Evolutionary conservation across 148 eudicot genomes (phyloP), one percentile per base, ranked within the genome.

Genomic region (Vaccinium corymbosum): DNA sequence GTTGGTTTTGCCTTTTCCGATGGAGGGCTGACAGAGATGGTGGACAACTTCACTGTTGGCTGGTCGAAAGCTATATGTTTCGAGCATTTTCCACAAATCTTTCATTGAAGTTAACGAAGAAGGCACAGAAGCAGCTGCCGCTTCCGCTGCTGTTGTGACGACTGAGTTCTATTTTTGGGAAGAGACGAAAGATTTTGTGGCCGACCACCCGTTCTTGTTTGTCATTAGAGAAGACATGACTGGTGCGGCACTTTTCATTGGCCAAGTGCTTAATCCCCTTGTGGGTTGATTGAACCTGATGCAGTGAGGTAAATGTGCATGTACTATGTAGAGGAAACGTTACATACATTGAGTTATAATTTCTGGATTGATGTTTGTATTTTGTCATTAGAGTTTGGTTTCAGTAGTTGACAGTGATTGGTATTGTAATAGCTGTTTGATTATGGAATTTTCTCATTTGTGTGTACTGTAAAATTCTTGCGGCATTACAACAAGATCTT

Each of bases 41-140:
- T 92, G 51, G 94, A 91, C 74, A 90, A 89, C 74, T 90, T 94
- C 1, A 83, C 90, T 12, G 53, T 42, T 12, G 1, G 46, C 6
- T 0, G 94, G 92, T 59, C 42, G 83, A 68, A 87, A 90, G 57
- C 91, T 93, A 0, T 85, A 76, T 57, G 98, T 96, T 51, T 96
- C 98, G 0, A 90, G 85, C 84, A 89, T 96, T 74, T 89, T 89
- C 56, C 99, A 96, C 32, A 96, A 93, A 85, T 90, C 98, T 4
- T 94, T 91, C 72, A 89, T 96, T 29, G 98, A 96, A 86, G 94
- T 94, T 9, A 94, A 96, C 38, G 99, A 96, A 84, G 98, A 93
- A 90, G 99, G 98, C 20, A 96, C 98, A 2, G 95, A 94, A 87
- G 99, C 98, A 20, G 98, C 97, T 17, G 95, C 94, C 57, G 95